A percentile compares a stretch with the other conserved stretches of the same genome.
Evolutionary conservation across 2,329 filamentous ascomycete species (phyloP).

Genomic region (Phialemoniopsis sp.): DNA sequence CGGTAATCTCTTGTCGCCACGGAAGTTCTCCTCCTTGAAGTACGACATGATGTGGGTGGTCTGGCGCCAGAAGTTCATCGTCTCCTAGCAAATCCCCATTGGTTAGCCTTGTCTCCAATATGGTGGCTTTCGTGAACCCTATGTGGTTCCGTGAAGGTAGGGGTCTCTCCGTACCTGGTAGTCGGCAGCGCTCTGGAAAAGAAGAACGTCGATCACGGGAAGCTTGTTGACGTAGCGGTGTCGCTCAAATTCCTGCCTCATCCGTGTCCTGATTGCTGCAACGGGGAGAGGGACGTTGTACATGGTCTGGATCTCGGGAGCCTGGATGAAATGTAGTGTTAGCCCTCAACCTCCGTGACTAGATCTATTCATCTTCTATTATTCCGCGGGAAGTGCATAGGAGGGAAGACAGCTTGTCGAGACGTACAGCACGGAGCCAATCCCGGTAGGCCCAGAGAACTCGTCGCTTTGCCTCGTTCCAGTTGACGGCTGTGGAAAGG

Average conservation of each 20-base stretch:
- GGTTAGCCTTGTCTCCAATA: background rate
- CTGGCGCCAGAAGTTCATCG: slow-evolving; percentile 99
- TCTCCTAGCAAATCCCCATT: slow-evolving; percentile 62
- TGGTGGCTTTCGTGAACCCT: background rate
- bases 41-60: slow-evolving; percentile 93
- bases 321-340: slow-evolving; percentile 45
- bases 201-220: slow-evolving; percentile 78
- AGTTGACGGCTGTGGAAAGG: slow-evolving; percentile 68
- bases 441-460: slow-evolving; percentile 88
- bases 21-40: slow-evolving; percentile 78
- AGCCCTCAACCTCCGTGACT: background rate
- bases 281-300: slow-evolving; percentile 90
- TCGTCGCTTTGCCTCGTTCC: slow-evolving; percentile 81
- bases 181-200: slow-evolving; percentile 89
- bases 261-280: slow-evolving; percentile 82
- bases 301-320: slow-evolving; percentile 95
- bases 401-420: background rate
- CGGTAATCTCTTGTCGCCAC: slow-evolving; percentile 75
- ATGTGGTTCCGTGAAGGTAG: background rate
- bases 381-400: background rate
- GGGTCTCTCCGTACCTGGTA: slow-evolving; percentile 74
- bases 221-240: slow-evolving; percentile 92
- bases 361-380: background rate
- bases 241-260: slow-evolving; percentile 94
- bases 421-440: slow-evolving; percentile 92